These are phyloP conservation scores for Roridomyces roridus DNA, from an alignment of 768 basidiomycete genomes.

Conservation along the genomic window DNA sequence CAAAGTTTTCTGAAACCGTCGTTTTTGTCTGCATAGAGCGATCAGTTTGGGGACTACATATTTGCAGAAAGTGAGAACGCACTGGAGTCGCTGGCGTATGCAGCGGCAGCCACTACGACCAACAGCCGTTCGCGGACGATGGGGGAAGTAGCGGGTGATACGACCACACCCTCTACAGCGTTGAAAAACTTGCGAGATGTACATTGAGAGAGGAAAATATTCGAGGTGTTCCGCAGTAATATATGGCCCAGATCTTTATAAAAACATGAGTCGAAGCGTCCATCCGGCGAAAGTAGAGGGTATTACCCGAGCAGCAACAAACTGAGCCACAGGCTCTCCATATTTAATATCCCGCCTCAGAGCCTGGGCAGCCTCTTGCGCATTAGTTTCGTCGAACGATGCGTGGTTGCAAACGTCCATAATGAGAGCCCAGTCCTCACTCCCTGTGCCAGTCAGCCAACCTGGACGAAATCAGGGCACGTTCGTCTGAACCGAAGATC, in stretches of 20 bases:
- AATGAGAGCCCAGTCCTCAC: conserved; percentile 82
- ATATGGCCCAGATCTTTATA: conserved; percentile 90
- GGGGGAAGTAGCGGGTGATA: conserved; percentile 65
- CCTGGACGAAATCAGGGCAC: conserved; percentile 49
- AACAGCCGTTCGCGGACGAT: conserved; percentile 50
- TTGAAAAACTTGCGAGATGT: conserved; percentile 80
- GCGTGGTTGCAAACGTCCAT: conserved; percentile 87
- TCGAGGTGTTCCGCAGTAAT: conserved; percentile 81
- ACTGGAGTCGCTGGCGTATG: conserved; percentile 64
- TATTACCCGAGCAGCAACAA: conserved; percentile 75
- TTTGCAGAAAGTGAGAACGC: conserved; percentile 27
- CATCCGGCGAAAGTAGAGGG: no score
- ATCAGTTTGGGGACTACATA: neutral
- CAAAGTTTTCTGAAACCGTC: conserved; percentile 52
- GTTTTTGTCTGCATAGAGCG: conserved; percentile 31
- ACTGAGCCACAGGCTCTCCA: conserved; percentile 73
- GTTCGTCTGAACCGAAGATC: no score
- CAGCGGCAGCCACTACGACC: conserved; percentile 53
- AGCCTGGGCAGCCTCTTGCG: conserved; percentile 84
- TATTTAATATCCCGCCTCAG: conserved; percentile 87
- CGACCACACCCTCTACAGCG: conserved; percentile 74
- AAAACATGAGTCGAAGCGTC: neutral
- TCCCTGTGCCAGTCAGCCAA: conserved; percentile 76
- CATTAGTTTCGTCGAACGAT: conserved; percentile 68
- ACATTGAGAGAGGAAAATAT: conserved; percentile 71